Evolutionary conservation across 2,329 filamentous ascomycete species (phyloP).

Genomic region (Dactylellina haptotyla): DNA sequence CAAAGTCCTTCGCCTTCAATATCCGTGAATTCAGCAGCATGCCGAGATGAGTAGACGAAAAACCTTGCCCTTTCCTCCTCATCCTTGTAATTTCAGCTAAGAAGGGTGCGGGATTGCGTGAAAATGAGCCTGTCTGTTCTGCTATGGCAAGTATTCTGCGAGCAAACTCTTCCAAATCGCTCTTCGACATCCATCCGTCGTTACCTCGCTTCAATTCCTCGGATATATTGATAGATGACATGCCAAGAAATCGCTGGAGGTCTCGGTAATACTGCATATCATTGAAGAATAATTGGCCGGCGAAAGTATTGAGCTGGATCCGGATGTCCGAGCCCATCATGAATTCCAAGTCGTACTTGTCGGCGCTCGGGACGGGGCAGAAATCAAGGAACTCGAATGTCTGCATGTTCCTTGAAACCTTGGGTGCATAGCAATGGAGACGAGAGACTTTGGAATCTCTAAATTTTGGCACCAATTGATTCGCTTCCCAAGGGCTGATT

Average conservation of each 20-base stretch:
- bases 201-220: not conserved
- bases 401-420: constrained; percentile 60
- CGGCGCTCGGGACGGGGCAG: constrained; percentile 63
- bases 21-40: constrained; percentile 57
- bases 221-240: constrained; percentile 60
- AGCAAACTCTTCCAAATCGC: not conserved
- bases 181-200: constrained; percentile 50
- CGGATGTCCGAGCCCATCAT: not conserved
- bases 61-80: constrained; percentile 61
- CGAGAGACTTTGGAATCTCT: constrained; percentile 58
- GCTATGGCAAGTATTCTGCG: constrained; percentile 10
- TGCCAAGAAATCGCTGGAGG: constrained; percentile 66
- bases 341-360: not conserved
- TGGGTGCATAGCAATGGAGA: constrained; percentile 68
- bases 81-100: constrained; percentile 61
- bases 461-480: constrained; percentile 65
- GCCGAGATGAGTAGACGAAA: constrained; percentile 64
- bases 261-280: constrained; percentile 67
- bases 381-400: constrained; percentile 27
- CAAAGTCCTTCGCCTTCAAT: constrained; percentile 48
- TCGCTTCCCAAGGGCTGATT: constrained; percentile 71
- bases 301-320: constrained; percentile 70
- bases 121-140: constrained; percentile 56
- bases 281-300: constrained; percentile 73
- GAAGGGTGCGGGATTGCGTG: constrained; percentile 62